phyloP scores from a whole-genome alignment of 2,329 filamentous ascomycete species.

The Amphichorda felina region DNA sequence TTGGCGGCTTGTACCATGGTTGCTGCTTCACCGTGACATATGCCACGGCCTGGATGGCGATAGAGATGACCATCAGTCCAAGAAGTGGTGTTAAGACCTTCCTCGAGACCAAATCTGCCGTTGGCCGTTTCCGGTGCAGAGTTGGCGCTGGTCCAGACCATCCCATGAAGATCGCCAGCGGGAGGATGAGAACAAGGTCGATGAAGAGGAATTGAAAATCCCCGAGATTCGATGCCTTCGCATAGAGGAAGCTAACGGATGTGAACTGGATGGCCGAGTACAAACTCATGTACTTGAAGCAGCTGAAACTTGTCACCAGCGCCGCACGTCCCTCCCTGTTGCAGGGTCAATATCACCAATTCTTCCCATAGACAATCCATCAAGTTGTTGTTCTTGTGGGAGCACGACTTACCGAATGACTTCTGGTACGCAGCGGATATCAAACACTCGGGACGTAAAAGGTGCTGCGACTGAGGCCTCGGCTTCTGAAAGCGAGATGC shows the following conservation, averaged over 20 bases:
- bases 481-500: constrained; percentile 92
- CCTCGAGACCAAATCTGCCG: constrained; percentile 79
- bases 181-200: constrained; percentile 81
- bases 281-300: constrained; percentile 99
- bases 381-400: neutral
- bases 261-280: constrained; percentile 99
- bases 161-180: constrained; percentile 97
- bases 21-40: constrained; percentile 68
- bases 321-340: constrained; percentile 89
- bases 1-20: constrained; percentile 77
- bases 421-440: constrained; percentile 89
- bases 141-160: constrained; percentile 79
- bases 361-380: no score
- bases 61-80: constrained; percentile 75
- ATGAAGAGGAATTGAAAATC: constrained; percentile 99
- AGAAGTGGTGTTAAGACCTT: constrained; percentile 86
- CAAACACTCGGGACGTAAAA: constrained; percentile 90
- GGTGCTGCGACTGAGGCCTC: constrained; percentile 97
- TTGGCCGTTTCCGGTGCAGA: constrained; percentile 76
- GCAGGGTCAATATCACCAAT: neutral
- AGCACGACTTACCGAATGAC: constrained; percentile 56
- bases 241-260: constrained; percentile 91
- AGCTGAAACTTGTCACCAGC: constrained; percentile 96
- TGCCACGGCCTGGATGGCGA: constrained; percentile 62
- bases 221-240: constrained; percentile 83